Conservation (phyloP, 495 filamentous ascomycete genomes). For the Chaetomium tenue region DNA sequence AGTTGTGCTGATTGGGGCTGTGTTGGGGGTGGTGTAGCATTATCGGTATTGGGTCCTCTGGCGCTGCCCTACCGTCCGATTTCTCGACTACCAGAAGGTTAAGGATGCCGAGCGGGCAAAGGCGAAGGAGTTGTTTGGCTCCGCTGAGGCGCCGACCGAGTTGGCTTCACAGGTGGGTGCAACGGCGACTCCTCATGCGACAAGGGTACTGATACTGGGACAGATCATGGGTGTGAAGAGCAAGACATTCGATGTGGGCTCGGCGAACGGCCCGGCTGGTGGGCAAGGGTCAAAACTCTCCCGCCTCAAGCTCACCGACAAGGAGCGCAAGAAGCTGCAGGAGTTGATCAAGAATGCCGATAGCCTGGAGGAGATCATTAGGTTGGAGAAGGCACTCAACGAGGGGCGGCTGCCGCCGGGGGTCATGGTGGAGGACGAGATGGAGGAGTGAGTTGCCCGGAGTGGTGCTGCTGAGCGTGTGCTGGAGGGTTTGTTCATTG, state of each 20-base stretch:
- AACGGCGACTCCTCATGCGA: no score
- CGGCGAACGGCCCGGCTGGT: conserved; percentile 43
- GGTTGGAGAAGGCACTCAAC: conserved; percentile 78
- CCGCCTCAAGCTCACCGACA: conserved; percentile 59
- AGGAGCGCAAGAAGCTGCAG: conserved; percentile 68
- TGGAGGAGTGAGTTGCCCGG: conserved; percentile 51
- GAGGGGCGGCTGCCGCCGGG: conserved; percentile 80
- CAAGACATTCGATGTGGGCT: conserved; percentile 65
- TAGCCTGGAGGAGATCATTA: conserved; percentile 79
- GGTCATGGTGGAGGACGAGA: conserved; percentile 53
- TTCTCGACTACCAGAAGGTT: conserved; percentile 91
- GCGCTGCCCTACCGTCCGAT: conserved; percentile 78
- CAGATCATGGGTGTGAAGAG: conserved; percentile 89
- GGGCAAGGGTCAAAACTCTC: conserved; percentile 60
- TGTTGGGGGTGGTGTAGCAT: conserved; percentile 56
- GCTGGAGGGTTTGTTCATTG: background rate
- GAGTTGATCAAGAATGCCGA: conserved; percentile 67
- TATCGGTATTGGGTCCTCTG: conserved; percentile 92
- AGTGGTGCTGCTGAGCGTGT: background rate
- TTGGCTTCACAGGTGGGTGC: conserved; percentile 60
- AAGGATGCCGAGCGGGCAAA: conserved; percentile 75
- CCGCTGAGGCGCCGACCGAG: conserved; percentile 66
- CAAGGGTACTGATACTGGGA: background rate
- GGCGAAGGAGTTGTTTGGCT: conserved; percentile 81
- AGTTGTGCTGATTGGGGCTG: background rate